A percentile compares a stretch with the other conserved stretches of the same genome.
phyloP scores from a whole-genome alignment of 371 early-diverging fungal species.

The Mortierella sp. region DNA sequence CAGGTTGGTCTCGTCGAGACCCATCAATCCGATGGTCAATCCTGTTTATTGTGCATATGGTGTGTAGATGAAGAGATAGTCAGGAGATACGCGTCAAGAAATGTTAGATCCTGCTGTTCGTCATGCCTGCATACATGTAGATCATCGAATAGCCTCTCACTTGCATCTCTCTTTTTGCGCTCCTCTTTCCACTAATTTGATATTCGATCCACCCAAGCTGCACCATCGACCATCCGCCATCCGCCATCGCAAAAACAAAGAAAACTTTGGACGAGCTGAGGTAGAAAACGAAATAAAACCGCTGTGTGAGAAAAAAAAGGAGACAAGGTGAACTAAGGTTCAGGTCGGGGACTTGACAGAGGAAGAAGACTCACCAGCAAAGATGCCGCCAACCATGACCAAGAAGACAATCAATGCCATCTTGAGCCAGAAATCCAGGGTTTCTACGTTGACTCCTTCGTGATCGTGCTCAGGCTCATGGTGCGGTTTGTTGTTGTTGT shows the following conservation, averaged over 20 bases:
- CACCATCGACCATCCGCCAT: background rate
- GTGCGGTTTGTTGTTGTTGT: background rate
- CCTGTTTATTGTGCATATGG: constrained; percentile 60
- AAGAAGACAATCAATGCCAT: constrained; percentile 54
- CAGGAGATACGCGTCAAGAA: background rate
- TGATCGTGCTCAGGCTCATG: constrained; percentile 11
- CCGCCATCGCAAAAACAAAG: background rate
- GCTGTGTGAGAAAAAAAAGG: background rate
- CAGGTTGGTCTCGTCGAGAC: constrained; percentile 76
- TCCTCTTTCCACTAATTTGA: background rate
- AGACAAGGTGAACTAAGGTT: background rate
- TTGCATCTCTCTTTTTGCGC: background rate
- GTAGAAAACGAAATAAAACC: background rate
- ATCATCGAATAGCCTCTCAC: background rate
- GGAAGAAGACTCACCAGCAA: constrained; percentile 36
- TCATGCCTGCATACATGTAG: background rate
- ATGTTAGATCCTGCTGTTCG: background rate
- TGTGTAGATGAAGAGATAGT: background rate
- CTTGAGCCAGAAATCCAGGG: constrained; percentile 60
- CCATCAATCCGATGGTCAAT: constrained; percentile 89
- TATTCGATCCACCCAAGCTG: background rate
- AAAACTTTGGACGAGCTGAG: background rate
- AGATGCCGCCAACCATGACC: constrained; percentile 53
- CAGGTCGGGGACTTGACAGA: background rate
- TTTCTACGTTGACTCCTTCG: constrained; percentile 25